Percentiles rank a stretch among this genome's conserved stretches.
Evolutionary conservation across 106 monocot species (phyloP).

Genomic region (Acorus gramineus): DNA sequence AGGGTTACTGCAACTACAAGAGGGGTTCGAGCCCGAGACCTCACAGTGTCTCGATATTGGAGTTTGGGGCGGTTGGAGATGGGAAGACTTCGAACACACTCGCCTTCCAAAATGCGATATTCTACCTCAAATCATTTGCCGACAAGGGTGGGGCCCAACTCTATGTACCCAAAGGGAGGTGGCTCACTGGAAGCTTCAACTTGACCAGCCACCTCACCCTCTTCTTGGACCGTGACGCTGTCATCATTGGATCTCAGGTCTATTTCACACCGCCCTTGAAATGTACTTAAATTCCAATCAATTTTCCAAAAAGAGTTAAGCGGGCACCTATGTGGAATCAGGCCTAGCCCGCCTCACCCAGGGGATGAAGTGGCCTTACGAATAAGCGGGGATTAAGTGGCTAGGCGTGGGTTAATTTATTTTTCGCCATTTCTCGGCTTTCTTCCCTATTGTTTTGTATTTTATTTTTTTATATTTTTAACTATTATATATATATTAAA

Average conservation of each 20-base stretch:
- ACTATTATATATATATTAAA: too few relatives aligned
- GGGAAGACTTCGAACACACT: conserved; percentile 64
- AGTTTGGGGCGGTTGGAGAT: conserved; percentile 90
- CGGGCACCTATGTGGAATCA: too few relatives aligned
- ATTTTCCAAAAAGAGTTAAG: too few relatives aligned
- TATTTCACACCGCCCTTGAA: background rate
- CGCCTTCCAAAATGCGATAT: conserved; percentile 83
- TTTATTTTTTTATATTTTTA: too few relatives aligned
- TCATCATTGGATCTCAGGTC: conserved; percentile 72
- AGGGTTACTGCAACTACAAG: conserved; percentile 17
- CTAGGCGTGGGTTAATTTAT: too few relatives aligned
- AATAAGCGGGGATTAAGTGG: too few relatives aligned
- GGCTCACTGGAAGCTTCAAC: conserved; percentile 60
- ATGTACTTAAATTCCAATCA: too few relatives aligned
- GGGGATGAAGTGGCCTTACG: too few relatives aligned
- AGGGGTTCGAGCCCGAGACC: conserved; percentile 30
- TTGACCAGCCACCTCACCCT: conserved; percentile 63
- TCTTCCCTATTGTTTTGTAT: too few relatives aligned
- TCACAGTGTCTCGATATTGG: conserved; percentile 72
- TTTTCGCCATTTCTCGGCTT: too few relatives aligned
- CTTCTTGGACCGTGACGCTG: conserved; percentile 49
- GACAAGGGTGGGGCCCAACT: conserved; percentile 70
- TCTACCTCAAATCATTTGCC: conserved; percentile 49
- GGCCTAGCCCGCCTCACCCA: too few relatives aligned
- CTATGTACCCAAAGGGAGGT: conserved; percentile 54